Percentiles rank a stretch among this genome's conserved stretches.
Evolutionary conservation across 805 yeast genomes (phyloP).

Genomic region (Ogataea polymorpha): DNA sequence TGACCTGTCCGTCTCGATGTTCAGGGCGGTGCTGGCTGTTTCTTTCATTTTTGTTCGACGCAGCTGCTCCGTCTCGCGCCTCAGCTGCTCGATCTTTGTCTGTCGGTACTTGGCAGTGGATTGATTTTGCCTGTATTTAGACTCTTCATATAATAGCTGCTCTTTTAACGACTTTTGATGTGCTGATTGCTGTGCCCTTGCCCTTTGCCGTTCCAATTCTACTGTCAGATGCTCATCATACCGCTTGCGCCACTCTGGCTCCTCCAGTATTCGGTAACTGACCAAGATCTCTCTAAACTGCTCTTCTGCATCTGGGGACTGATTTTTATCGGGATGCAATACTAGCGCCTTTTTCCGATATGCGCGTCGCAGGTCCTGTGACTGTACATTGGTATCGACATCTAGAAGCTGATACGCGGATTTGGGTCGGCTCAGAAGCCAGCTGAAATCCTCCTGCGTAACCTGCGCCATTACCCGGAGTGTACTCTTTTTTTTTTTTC

Average conservation of each 20-base stretch:
- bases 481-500: background rate
- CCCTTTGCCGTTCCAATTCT: background rate
- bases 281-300: slow-evolving; percentile 28
- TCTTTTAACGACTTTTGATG: slow-evolving; percentile 23
- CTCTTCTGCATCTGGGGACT: slow-evolving; percentile 25
- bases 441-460: slow-evolving; percentile 17
- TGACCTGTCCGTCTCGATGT: background rate
- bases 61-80: slow-evolving; percentile 17
- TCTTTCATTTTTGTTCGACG: slow-evolving; percentile 11
- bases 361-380: slow-evolving; percentile 22
- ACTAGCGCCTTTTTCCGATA: slow-evolving; percentile 31
- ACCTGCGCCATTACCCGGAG: slow-evolving; percentile 14
- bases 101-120: slow-evolving; percentile 3
- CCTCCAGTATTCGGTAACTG: slow-evolving; percentile 26
- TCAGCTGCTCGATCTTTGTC: slow-evolving; percentile 19
- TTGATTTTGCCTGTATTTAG: slow-evolving; percentile 20
- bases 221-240: slow-evolving; percentile 23
- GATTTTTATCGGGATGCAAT: slow-evolving; percentile 37
- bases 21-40: slow-evolving; percentile 9
- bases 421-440: slow-evolving; percentile 17
- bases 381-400: background rate
- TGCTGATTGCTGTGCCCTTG: slow-evolving; percentile 6
- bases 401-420: slow-evolving; percentile 19
- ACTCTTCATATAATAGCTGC: slow-evolving; percentile 32
- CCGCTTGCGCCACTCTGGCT: slow-evolving; percentile 13